phyloP scores from a whole-genome alignment of 164 flowering plant species.

The Annona squamosa region DNA sequence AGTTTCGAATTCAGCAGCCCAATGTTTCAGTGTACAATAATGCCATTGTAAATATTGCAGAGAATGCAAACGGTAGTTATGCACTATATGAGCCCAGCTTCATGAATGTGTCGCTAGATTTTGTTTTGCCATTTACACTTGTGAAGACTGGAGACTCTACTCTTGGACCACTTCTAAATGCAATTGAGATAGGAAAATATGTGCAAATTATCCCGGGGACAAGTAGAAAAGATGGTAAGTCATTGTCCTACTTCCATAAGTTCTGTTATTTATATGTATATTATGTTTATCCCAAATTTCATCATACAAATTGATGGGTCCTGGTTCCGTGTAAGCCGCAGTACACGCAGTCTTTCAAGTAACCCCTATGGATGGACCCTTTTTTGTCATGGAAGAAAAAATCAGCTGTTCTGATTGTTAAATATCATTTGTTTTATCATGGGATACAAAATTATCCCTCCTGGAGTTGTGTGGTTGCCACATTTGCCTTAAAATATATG shows the following conservation, averaged over 20 bases:
- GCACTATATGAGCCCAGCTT: conserved; percentile 87
- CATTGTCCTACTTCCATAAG: not conserved
- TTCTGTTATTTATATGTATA: not conserved
- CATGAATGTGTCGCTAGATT: conserved; percentile 72
- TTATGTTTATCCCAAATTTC: not conserved
- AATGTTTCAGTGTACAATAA: conserved; percentile 56
- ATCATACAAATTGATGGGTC: not conserved
- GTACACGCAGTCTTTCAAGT: too few relatives aligned
- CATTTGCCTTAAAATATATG: too few relatives aligned
- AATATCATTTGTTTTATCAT: too few relatives aligned
- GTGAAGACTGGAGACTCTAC: conserved; percentile 77
- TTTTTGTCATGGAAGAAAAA: too few relatives aligned
- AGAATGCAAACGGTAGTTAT: conserved; percentile 86
- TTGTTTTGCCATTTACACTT: conserved; percentile 72
- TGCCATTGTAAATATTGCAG: conserved; percentile 80
- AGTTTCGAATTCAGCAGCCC: conserved; percentile 67
- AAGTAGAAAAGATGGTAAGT: conserved; percentile 59
- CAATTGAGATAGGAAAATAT: conserved; percentile 79
- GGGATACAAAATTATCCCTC: too few relatives aligned
- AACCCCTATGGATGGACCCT: too few relatives aligned
- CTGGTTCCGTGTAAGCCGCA: not conserved
- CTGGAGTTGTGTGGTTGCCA: too few relatives aligned
- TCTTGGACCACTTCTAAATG: conserved; percentile 83
- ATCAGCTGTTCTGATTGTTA: too few relatives aligned
- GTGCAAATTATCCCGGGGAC: conserved; percentile 60